Base-by-base conservation (phyloP, 257 asterid genomes). In the Perilla frutescens region DNA sequence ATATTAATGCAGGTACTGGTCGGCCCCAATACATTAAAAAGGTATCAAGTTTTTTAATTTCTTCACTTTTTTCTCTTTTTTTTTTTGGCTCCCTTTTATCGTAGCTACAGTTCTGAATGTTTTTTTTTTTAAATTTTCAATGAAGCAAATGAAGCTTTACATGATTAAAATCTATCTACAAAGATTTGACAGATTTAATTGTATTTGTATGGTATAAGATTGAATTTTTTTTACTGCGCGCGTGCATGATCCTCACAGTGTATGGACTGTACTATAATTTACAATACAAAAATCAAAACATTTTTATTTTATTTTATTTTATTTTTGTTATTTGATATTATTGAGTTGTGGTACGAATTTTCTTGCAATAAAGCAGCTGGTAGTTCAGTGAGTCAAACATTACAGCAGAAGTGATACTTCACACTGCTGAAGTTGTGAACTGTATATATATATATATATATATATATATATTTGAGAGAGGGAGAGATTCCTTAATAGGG, bases 1-100 rank as follows among this genome's bases (percentile, higher is more conserved):
- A 34, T 34, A 34, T 34, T 72, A 77, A 77, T 76, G 77, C 72
- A 74, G 82, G 70, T 51, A 75, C 44, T 83, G 84, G 86, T 78
- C 80, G 84, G 90, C 86, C 86, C 77, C 68, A 53, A 60, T 50
- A 39, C 58, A 79, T 43, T 50, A 32, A 45, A 50, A 45, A 14
- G 67, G 26, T 43, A 68, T 32, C 76, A 29, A 43, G 2, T 49
- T 49, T 29, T 58, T 64, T 60, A 54, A 20, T 20, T 20, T 20
- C 4, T 26, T 37, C 13, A 36, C 34, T 1, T 11, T 9, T 64
- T 12, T 2, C 13, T 13, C 4, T 62, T 40, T 60, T 48, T 0
- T 20, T 37, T 74, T 13, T 64, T 45, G 8, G 4, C 71, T 9
- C 9, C 55, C 7, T 13, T 5, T 54, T 57, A 14, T 48, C 34